These are phyloP conservation scores for Citrus medica DNA, from an alignment of 345 rosid species.

Conservation along the genomic window DNA sequence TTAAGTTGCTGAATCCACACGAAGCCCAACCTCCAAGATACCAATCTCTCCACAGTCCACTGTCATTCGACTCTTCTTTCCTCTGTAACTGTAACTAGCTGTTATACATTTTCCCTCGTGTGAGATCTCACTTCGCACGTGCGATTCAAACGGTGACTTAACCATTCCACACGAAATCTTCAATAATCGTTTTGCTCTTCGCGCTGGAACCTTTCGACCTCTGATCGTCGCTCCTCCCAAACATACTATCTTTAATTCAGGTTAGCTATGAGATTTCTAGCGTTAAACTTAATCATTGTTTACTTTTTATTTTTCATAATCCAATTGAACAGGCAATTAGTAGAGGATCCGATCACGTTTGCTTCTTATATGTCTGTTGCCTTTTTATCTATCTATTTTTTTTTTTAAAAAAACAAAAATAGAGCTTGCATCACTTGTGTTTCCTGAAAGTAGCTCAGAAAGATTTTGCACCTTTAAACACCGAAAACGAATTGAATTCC, in stretches of 20 bases:
- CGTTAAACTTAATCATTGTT: no score
- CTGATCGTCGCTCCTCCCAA: background rate
- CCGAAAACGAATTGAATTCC: background rate
- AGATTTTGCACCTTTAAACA: background rate
- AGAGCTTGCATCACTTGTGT: background rate
- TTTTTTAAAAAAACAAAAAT: no score
- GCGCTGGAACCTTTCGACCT: background rate
- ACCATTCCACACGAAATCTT: background rate
- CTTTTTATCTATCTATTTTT: background rate
- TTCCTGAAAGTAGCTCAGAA: background rate
- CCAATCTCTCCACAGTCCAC: background rate
- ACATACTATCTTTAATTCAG: background rate
- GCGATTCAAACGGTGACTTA: background rate
- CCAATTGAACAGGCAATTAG: background rate
- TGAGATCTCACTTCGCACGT: background rate
- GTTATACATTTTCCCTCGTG: background rate
- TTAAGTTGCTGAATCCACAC: background rate
- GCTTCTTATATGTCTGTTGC: background rate
- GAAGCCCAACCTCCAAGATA: background rate
- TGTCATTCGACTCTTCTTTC: background rate
- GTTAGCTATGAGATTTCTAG: background rate
- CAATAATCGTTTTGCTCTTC: background rate
- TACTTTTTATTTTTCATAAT: no score
- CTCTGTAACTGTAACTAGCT: no score
- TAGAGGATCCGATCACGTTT: background rate